Evolutionary conservation across 805 yeast genomes (phyloP).

Genomic region (Jamesozyma rosinii): DNA sequence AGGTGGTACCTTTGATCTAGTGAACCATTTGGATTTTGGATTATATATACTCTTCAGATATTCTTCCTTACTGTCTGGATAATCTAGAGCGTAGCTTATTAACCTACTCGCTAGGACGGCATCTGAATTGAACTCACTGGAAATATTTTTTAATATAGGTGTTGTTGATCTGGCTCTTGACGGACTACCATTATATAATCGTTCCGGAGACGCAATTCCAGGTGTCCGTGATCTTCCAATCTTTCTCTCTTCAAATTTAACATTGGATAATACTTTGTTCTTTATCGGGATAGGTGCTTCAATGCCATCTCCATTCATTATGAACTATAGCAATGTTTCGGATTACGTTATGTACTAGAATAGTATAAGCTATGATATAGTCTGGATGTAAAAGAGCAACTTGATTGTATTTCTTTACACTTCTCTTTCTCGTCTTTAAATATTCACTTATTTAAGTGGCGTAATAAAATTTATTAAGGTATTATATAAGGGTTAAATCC

Average conservation of each 20-base stretch:
- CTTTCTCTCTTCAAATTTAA: conserved; percentile 7
- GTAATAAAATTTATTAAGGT: too few species aligned
- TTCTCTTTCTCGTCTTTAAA: too few species aligned
- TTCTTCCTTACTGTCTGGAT: conserved; percentile 33
- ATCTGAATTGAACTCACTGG: conserved; percentile 17
- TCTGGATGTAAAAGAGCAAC: too few species aligned
- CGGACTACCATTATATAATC: background rate
- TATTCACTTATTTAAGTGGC: too few species aligned
- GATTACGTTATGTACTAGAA: too few species aligned
- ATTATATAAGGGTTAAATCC: too few species aligned
- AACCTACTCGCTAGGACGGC: conserved; percentile 25
- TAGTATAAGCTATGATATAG: too few species aligned
- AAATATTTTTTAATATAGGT: conserved; percentile 7
- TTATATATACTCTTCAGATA: conserved; percentile 15
- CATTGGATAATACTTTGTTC: conserved; percentile 12
- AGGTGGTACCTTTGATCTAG: conserved; percentile 30
- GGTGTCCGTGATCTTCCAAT: conserved; percentile 14
- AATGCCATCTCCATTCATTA: conserved; percentile 11
- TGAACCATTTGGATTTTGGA: conserved; percentile 34
- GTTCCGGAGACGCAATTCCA: conserved; percentile 4
- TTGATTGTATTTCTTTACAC: too few species aligned
- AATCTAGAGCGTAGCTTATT: conserved; percentile 42
- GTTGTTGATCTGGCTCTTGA: conserved; percentile 17
- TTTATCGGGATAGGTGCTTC: conserved; percentile 24
- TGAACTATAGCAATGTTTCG: too few species aligned